A percentile compares a stretch with the other conserved stretches of the same genome.
phyloP scores from a whole-genome alignment of 768 basidiomycete species.

The Phlebiopsis flavidoalba region DNA sequence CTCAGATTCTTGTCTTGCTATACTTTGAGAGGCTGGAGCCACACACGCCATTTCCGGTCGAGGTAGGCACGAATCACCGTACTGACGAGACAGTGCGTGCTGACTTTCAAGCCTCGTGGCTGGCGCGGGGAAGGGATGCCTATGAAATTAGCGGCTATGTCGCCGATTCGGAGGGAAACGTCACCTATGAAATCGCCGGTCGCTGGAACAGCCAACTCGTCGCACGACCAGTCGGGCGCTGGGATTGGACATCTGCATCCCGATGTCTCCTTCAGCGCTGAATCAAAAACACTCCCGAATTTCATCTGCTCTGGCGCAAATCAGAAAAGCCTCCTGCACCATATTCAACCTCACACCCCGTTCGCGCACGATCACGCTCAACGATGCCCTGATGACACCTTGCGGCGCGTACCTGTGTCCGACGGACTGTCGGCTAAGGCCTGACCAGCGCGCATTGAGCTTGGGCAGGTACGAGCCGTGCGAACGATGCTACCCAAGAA shows the following conservation, averaged over 20 bases:
- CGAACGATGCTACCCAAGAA: slow-evolving; percentile 77
- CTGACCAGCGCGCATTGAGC: slow-evolving; percentile 92
- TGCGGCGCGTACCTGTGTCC: slow-evolving; percentile 74
- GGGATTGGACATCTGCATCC: slow-evolving; percentile 59
- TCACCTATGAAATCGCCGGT: slow-evolving; percentile 87
- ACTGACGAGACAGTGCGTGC: slow-evolving; percentile 80
- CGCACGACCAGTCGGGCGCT: slow-evolving; percentile 65
- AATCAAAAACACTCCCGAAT: slow-evolving; percentile 51
- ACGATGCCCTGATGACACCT: slow-evolving; percentile 73
- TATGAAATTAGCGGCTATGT: slow-evolving; percentile 91
- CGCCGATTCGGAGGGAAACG: slow-evolving; percentile 53
- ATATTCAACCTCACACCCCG: slow-evolving; percentile 92
- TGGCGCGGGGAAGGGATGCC: slow-evolving; percentile 91
- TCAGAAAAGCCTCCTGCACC: slow-evolving; percentile 78
- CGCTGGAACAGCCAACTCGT: slow-evolving; percentile 95
- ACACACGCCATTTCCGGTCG: neutral
- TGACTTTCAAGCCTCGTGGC: slow-evolving; percentile 95
- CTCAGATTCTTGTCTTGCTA: neutral
- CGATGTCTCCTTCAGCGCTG: slow-evolving; percentile 50
- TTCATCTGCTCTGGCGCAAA: slow-evolving; percentile 90
- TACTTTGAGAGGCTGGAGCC: neutral
- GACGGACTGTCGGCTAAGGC: slow-evolving; percentile 89
- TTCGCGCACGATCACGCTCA: slow-evolving; percentile 91
- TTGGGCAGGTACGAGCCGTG: slow-evolving; percentile 79
- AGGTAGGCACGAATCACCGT: slow-evolving; percentile 87